Conservation (phyloP, 2,329 filamentous ascomycete genomes). For the Fulvia fulva region DNA sequence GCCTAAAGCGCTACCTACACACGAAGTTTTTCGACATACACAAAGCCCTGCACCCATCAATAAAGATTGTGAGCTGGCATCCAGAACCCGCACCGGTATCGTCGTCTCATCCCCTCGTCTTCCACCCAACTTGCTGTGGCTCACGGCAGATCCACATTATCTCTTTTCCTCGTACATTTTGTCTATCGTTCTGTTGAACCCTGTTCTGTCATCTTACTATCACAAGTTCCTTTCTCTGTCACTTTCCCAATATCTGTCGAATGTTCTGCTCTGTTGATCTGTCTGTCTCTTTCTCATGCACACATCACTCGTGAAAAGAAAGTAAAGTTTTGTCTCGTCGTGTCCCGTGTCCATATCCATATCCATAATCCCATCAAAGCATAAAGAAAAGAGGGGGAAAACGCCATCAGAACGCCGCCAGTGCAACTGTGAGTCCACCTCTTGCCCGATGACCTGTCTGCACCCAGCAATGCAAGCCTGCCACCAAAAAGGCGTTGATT, state of each 20-base stretch:
- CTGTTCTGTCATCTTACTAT: neutral
- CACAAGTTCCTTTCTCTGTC: neutral
- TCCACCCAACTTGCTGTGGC: neutral
- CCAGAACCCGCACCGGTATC: neutral
- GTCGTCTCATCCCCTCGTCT: neutral
- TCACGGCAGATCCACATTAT: constrained; percentile 1
- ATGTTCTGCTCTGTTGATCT: neutral
- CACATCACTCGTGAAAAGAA: neutral
- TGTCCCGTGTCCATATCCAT: constrained; percentile 2
- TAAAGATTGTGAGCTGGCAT: neutral
- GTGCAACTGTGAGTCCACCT: neutral
- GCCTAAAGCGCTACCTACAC: neutral
- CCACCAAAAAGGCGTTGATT: neutral
- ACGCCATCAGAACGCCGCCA: neutral
- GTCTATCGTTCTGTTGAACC: constrained; percentile 1
- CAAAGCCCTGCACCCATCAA: neutral
- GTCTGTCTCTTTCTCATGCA: neutral
- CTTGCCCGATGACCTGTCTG: neutral
- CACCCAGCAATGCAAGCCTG: neutral
- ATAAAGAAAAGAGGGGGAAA: neutral
- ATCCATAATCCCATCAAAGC: constrained; percentile 6
- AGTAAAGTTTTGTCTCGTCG: constrained; percentile 4
- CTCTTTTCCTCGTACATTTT: neutral
- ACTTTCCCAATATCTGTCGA: neutral
- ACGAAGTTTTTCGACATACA: neutral